Evolutionary conservation across 495 filamentous ascomycete species (phyloP), one percentile per base, ranked within the genome.

Genomic region (Penicillium coprophilum): DNA sequence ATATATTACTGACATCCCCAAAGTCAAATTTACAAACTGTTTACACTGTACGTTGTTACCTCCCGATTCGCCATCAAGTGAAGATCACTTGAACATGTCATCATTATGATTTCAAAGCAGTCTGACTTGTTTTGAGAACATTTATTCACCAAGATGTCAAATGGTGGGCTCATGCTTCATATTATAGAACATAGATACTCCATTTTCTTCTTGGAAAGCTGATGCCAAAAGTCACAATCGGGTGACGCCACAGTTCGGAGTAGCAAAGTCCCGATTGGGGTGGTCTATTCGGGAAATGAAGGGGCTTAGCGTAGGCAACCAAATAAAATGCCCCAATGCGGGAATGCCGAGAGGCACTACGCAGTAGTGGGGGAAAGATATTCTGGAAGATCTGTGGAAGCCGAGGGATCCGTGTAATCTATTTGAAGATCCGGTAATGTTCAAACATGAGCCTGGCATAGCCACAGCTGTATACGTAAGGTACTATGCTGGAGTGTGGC

Each of bases 331-430:
- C 17, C 34, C 48, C 38, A 41, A 50, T 19, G 10, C 50, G 32
- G 23, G 23, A 6, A 40, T 38, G 50, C 34, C 49, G 49, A 41
- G 49, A 31, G 36, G 12, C 50, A 15, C 10, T 28, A 5, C 32
- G 38, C 21, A 45, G 40, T 17, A 34, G 51, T 30, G 41, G 30
- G 30, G 34, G 50, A 31, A 21, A 44, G 40, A 12, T 39, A 52
- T 46, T 56, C 53, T 60, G 44, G 61, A 62, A 62, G 51, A 51
- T 48, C 31, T 39, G 46, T 57, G 46, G 58, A 61, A 63, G 57
- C 60, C 53, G 54, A 52, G 13, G 15, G 50, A 58, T 58, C 59
- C 39, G 50, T 31, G 51, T 30, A 39, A 34, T 41, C 36, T 54
- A 30, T 52, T 41, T 52, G 1, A 3, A 27, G 27, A 20, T 7